Evolutionary conservation across 2,329 filamentous ascomycete genomes (phyloP), one percentile per base, ranked within the genome.

Genomic region (Sporothrix brunneoviolacea): DNA sequence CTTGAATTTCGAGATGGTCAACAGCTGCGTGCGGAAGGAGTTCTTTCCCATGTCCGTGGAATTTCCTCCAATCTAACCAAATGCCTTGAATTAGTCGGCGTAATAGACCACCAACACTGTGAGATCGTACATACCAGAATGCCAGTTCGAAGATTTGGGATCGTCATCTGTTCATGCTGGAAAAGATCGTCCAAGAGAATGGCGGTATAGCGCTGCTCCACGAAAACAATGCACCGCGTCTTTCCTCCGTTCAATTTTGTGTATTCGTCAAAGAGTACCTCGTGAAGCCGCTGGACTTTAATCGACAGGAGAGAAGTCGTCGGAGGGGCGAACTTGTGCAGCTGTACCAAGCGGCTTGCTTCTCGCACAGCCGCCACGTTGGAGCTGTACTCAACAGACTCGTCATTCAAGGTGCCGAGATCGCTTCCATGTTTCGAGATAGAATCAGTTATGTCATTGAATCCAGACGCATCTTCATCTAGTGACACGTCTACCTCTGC

Each of bases 191-290:
- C 71, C 2, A 98, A 70, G 15, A 94, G 66, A 16, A 80, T 77
- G 1, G 91, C 91, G 0, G 89, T 91, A 56, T 86, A 81, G 36
- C 90, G 76, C 62, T 85, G 77, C 54, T 88, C 76, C 0, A 95
- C 89, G 64, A 98, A 97, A 0, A 97, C 79, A 50, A 98, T 95
- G 61, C 89, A 95, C 54, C 61, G 59, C 3, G 60, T 57, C 16
- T 83, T 82, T 24, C 76, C 72, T 7, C 81, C 73, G 1, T 72
- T 74, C 3, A 71, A 67, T 2, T 72, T 65, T 28, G 76, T 68
- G 59, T 90, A 96, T 44, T 84, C 76, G 8, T 79, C 65, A 3
- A 66, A 62, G 1, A 97, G 71, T 50, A 82, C 79, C 2, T 71
- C 62, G 19, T 51, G 64, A 0, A 97, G 75, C 5, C 74, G 59